These are phyloP conservation scores for Lactifluus hygrophoroides DNA, from an alignment of 768 basidiomycete species.

Conservation along the genomic window DNA sequence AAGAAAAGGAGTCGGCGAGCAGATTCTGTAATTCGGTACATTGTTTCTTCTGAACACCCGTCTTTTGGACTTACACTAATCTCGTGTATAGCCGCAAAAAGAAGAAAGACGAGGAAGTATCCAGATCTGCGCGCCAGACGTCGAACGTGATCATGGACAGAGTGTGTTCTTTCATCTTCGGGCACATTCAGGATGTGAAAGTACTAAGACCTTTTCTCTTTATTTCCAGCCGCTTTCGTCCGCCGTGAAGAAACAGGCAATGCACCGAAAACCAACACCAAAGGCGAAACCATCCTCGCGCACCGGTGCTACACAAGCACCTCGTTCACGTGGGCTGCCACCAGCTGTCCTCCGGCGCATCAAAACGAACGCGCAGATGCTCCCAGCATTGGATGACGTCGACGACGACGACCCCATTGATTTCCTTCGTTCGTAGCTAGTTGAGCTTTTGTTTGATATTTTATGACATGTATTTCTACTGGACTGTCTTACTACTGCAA, in stretches of 20 bases:
- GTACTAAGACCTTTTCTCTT: neutral
- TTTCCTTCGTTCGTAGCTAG: constrained; percentile 7
- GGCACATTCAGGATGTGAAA: neutral
- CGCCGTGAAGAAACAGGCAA: neutral
- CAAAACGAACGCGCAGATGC: neutral
- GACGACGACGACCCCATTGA: constrained; percentile 16
- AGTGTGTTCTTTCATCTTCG: neutral
- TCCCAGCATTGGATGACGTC: neutral
- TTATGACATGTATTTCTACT: too few species aligned
- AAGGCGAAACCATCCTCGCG: neutral
- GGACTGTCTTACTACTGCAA: neutral
- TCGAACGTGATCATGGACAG: neutral
- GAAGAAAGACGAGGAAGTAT: constrained; percentile 4
- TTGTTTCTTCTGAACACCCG: neutral
- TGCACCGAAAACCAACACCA: neutral
- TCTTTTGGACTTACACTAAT: neutral
- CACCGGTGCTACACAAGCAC: neutral
- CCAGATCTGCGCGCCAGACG: neutral
- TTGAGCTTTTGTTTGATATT: neutral
- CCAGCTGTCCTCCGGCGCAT: constrained; percentile 6
- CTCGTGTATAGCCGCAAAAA: neutral
- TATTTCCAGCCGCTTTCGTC: neutral
- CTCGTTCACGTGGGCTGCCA: constrained; percentile 1
- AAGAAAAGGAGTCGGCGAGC: constrained; percentile 2
- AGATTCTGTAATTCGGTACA: neutral